These are phyloP conservation scores for Colletotrichum neosansevieriae DNA, from an alignment of 2,329 filamentous ascomycete genomes.

Conservation along the genomic window DNA sequence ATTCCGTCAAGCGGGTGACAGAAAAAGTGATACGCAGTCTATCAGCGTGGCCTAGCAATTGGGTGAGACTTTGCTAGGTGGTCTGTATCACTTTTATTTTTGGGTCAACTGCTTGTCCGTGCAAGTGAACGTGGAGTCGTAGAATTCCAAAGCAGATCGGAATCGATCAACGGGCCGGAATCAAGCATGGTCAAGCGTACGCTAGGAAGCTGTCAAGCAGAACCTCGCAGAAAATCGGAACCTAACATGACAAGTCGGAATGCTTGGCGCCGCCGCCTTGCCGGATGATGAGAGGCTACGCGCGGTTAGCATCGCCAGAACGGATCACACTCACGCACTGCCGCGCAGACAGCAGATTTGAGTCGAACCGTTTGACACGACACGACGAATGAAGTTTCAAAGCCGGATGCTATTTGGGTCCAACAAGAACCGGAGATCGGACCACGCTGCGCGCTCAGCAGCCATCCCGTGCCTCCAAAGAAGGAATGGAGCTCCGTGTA, in stretches of 20 bases:
- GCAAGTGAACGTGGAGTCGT: neutral
- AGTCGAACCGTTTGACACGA: neutral
- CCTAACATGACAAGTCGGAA: constrained; percentile 12
- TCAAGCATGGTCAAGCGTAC: constrained; percentile 9
- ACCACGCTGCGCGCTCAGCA: neutral
- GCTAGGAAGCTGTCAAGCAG: constrained; percentile 1
- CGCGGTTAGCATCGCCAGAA: constrained; percentile 9
- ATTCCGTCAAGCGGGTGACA: neutral
- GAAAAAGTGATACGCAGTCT: too few species aligned
- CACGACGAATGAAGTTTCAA: constrained; percentile 12
- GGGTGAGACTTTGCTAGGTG: too few species aligned
- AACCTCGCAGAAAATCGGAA: constrained; percentile 5
- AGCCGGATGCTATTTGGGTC: constrained; percentile 8
- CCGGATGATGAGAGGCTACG: neutral
- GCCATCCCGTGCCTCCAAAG: neutral
- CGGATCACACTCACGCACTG: neutral
- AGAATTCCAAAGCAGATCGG: constrained; percentile 4
- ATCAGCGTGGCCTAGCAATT: too few species aligned
- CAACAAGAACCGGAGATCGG: too few species aligned
- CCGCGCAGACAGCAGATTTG: neutral
- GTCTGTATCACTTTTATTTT: too few species aligned
- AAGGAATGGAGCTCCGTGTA: constrained; percentile 27
- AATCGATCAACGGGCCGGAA: neutral
- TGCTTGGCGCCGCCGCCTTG: neutral
- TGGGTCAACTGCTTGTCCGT: too few species aligned